Conservation (phyloP, 495 filamentous ascomycete genomes). For the Pseudotulostoma volvatum region DNA sequence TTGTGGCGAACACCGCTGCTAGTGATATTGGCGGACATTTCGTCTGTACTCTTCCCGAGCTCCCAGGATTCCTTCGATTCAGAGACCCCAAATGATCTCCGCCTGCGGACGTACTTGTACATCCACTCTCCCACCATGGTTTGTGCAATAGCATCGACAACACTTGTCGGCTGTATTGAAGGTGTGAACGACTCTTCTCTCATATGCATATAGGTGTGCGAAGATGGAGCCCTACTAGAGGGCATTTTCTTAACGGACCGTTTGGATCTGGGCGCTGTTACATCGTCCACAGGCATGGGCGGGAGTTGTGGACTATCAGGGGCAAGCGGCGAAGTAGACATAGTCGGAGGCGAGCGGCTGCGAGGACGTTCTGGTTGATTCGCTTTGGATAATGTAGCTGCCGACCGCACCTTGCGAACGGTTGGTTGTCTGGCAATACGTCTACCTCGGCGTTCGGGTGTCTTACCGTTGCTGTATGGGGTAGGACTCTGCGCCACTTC, state of each 20-base stretch:
- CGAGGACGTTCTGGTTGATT: constrained; percentile 34
- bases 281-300: constrained; percentile 55
- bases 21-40: constrained; percentile 37
- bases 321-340: constrained; percentile 46
- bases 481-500: constrained; percentile 72
- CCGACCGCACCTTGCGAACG: constrained; percentile 71
- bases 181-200: constrained; percentile 40
- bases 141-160: constrained; percentile 95
- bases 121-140: constrained; percentile 99
- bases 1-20: constrained; percentile 61
- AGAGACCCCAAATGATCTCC: constrained; percentile 77
- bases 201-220: constrained; percentile 17
- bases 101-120: constrained; percentile 91
- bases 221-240: constrained; percentile 10
- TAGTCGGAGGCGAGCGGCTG: constrained; percentile 47
- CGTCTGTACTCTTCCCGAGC: constrained; percentile 24
- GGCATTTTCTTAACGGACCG: constrained; percentile 8
- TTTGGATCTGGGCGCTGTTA: constrained; percentile 36
- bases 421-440: constrained; percentile 25
- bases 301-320: constrained; percentile 58
- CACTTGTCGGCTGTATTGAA: constrained; percentile 51
- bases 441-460: constrained; percentile 21
- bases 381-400: constrained; percentile 42
- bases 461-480: constrained; percentile 31
- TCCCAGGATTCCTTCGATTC: constrained; percentile 51